Percentiles rank a stretch among this genome's conserved stretches.
These are phyloP conservation scores for Boletus sp. DNA, from an alignment of 768 basidiomycete species.

Conservation along the genomic window DNA sequence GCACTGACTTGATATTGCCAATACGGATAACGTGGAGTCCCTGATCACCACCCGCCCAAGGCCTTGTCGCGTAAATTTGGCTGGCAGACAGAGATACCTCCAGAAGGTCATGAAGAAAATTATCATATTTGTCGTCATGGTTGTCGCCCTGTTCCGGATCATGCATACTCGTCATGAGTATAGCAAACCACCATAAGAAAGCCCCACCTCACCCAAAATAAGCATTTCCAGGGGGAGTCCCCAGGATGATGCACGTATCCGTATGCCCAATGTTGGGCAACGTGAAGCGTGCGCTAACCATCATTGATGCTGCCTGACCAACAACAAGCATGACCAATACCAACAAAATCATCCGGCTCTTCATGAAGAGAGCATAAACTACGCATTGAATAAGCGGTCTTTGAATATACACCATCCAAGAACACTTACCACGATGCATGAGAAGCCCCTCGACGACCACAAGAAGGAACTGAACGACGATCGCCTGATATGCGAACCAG, in stretches of 20 bases:
- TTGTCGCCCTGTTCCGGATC: conserved; percentile 11
- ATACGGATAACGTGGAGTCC: conserved; percentile 9
- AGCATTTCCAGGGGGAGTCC: conserved; percentile 6
- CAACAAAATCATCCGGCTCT: conserved; percentile 2
- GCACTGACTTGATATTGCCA: conserved; percentile 10
- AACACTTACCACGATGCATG: conserved; percentile 18
- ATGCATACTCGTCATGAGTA: background rate
- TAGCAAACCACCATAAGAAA: background rate
- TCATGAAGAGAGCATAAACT: conserved; percentile 22
- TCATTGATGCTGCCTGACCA: conserved; percentile 20
- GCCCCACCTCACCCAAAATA: conserved; percentile 18
- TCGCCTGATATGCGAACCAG: conserved; percentile 21
- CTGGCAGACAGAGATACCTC: conserved; percentile 11
- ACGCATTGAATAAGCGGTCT: background rate
- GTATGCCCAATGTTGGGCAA: conserved; percentile 7
- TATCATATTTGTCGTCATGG: conserved; percentile 8
- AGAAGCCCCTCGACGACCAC: conserved; percentile 9
- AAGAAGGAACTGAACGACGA: conserved; percentile 12
- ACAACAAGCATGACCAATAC: conserved; percentile 4
- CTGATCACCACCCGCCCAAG: conserved; percentile 11
- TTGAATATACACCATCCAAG: background rate
- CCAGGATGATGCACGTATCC: conserved; percentile 14
- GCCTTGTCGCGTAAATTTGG: background rate
- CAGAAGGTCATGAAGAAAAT: conserved; percentile 19
- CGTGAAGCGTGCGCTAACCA: conserved; percentile 8